A percentile compares a stretch with the other conserved stretches of the same genome.
Evolutionary conservation across 2,329 filamentous ascomycete genomes (phyloP).

Genomic region (Trichoderma atrobrunneum): DNA sequence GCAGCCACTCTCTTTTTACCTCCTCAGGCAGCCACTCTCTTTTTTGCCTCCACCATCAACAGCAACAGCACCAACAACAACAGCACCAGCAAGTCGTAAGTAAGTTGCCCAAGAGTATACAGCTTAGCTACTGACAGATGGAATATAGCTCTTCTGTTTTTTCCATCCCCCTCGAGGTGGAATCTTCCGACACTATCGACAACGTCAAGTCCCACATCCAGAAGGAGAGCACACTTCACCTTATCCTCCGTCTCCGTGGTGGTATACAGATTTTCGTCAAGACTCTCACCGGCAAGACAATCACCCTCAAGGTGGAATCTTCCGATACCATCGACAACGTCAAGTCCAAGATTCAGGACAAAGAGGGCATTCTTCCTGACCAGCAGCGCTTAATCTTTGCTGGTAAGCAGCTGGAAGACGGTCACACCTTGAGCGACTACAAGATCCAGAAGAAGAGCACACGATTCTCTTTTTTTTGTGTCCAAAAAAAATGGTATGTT

Average conservation of each 20-base stretch:
- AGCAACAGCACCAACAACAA: neutral
- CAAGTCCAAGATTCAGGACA: conserved; percentile 97
- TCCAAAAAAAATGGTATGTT: neutral
- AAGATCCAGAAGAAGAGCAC: conserved; percentile 95
- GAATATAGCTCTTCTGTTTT: neutral
- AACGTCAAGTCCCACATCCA: conserved; percentile 68
- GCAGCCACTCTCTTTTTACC: neutral
- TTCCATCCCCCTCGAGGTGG: no score
- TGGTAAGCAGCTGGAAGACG: conserved; percentile 93
- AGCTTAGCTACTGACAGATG: neutral
- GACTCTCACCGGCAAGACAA: conserved; percentile 90
- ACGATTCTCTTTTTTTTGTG: conserved; percentile 28
- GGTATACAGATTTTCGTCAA: conserved; percentile 78
- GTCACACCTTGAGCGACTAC: conserved; percentile 85
- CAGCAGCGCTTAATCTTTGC: conserved; percentile 96
- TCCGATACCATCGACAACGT: conserved; percentile 95
- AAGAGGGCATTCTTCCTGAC: conserved; percentile 95
- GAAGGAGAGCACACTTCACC: conserved; percentile 79
- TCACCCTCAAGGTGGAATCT: conserved; percentile 86
- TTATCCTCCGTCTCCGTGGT: conserved; percentile 78
- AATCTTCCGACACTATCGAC: no score
- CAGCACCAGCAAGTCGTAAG: neutral
- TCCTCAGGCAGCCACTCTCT: neutral
- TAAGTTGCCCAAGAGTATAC: neutral
- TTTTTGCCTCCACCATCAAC: neutral